Evolutionary conservation across 768 basidiomycete species (phyloP).

Genomic region (Leccinum barrowsii): DNA sequence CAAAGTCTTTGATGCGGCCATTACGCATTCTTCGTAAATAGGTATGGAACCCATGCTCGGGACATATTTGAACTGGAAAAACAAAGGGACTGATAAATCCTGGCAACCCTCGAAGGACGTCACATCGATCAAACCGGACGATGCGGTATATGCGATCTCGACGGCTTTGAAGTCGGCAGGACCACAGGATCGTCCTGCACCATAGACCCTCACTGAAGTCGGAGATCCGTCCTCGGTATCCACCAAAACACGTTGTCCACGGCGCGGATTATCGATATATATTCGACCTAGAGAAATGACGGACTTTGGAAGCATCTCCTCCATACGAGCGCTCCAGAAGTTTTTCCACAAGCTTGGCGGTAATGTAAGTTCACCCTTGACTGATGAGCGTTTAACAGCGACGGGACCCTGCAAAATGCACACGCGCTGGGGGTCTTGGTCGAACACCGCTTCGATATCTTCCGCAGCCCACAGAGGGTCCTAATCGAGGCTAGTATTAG

Average conservation of each 20-base stretch:
- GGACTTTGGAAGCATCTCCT: constrained; percentile 72
- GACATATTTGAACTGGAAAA: constrained; percentile 80
- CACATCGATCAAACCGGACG: constrained; percentile 59
- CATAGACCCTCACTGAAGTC: constrained; percentile 62
- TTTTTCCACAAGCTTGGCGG: constrained; percentile 68
- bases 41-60: constrained; percentile 87
- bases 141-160: constrained; percentile 58
- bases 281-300: constrained; percentile 84
- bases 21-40: constrained; percentile 91
- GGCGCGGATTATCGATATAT: constrained; percentile 87
- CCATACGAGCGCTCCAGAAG: constrained; percentile 76
- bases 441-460: constrained; percentile 98
- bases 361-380: constrained; percentile 92
- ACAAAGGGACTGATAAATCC: constrained; percentile 72
- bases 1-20: constrained; percentile 94
- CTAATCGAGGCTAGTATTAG: constrained; percentile 35
- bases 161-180: constrained; percentile 74
- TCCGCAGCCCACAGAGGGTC: constrained; percentile 98
- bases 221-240: constrained; percentile 43
- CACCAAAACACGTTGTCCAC: constrained; percentile 74
- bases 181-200: constrained; percentile 78
- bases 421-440: constrained; percentile 97
- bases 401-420: constrained; percentile 98
- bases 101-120: constrained; percentile 82
- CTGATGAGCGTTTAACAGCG: constrained; percentile 79